phyloP scores from a whole-genome alignment of 2,329 filamentous ascomycete genomes.

The Ophiostoma angusticollis region DNA sequence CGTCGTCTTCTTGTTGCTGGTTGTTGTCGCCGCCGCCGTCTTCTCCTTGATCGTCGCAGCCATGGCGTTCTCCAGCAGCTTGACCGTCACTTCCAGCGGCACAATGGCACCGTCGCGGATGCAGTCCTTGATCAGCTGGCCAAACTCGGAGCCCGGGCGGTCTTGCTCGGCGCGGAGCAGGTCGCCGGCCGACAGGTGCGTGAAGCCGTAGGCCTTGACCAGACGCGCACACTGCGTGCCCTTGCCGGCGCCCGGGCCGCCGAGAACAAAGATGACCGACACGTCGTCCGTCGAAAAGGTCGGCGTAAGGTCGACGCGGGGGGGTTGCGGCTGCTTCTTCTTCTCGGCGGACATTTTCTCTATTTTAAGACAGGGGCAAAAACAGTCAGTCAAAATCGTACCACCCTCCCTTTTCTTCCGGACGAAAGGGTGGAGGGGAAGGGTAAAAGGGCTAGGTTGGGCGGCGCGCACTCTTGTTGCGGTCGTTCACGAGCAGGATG shows the following conservation, averaged over 20 bases:
- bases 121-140: conserved; percentile 81
- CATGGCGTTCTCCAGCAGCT: conserved; percentile 91
- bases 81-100: conserved; percentile 96
- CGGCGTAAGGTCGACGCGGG: conserved; percentile 34
- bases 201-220: conserved; percentile 79
- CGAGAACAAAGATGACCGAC: conserved; percentile 93
- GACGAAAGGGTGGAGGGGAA: background rate
- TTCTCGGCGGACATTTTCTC: conserved; percentile 8
- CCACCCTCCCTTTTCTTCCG: background rate
- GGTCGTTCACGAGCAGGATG: conserved; percentile 35
- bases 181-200: conserved; percentile 86
- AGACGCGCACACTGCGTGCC: conserved; percentile 90
- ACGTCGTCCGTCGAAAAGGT: conserved; percentile 65
- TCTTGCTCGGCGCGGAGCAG: conserved; percentile 88
- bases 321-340: conserved; percentile 15
- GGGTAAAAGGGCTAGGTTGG: too few species aligned
- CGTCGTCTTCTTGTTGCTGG: background rate
- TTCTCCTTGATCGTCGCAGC: conserved; percentile 44
- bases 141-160: conserved; percentile 74
- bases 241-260: conserved; percentile 90
- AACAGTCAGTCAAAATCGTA: too few species aligned
- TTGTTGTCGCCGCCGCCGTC: conserved; percentile 15
- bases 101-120: conserved; percentile 94
- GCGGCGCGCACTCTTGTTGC: conserved; percentile 13
- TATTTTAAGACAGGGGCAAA: too few species aligned